These are phyloP conservation scores for Wickerhamiella allomyrinae DNA, from an alignment of 805 yeast genomes.

Conservation along the genomic window DNA sequence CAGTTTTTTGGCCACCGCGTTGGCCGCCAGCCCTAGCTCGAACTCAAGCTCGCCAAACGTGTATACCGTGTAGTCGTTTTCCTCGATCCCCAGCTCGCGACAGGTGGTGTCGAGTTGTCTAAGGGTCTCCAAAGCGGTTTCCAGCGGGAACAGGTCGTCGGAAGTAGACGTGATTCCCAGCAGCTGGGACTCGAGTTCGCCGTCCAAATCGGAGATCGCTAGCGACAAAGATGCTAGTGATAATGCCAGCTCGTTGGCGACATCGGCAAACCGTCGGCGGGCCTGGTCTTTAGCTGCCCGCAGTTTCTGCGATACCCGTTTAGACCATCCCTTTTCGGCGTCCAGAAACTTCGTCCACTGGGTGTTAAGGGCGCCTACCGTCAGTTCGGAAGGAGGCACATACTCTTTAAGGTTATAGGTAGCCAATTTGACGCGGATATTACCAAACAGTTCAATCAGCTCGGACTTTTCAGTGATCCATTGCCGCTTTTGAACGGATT, in stretches of 20 bases:
- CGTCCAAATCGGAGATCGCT: conserved; percentile 21
- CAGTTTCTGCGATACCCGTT: conserved; percentile 17
- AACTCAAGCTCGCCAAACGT: conserved; percentile 28
- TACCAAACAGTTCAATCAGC: conserved; percentile 24
- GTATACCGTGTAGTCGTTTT: conserved; percentile 26
- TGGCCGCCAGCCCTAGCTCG: conserved; percentile 27
- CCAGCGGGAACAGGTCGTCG: conserved; percentile 27
- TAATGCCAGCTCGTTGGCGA: conserved; percentile 23
- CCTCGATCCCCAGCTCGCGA: conserved; percentile 26
- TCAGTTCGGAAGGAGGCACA: conserved; percentile 24
- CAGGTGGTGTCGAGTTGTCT: conserved; percentile 19
- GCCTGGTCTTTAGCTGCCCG: conserved; percentile 22
- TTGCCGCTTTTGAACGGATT: conserved; percentile 22
- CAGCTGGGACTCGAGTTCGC: conserved; percentile 28
- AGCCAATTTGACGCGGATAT: conserved; percentile 26
- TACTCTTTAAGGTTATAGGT: conserved; percentile 25
- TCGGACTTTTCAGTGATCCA: conserved; percentile 29
- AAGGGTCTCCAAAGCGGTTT: conserved; percentile 20
- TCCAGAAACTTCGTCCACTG: conserved; percentile 23
- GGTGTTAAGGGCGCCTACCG: conserved; percentile 21
- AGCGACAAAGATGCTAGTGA: conserved; percentile 20
- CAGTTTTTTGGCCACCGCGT: conserved; percentile 28
- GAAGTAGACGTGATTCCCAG: conserved; percentile 24
- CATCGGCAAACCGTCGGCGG: conserved; percentile 22
- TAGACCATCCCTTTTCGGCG: conserved; percentile 24